Evolutionary conservation across 2,329 filamentous ascomycete genomes (phyloP).

Genomic region (Penicillium sumatraense): DNA sequence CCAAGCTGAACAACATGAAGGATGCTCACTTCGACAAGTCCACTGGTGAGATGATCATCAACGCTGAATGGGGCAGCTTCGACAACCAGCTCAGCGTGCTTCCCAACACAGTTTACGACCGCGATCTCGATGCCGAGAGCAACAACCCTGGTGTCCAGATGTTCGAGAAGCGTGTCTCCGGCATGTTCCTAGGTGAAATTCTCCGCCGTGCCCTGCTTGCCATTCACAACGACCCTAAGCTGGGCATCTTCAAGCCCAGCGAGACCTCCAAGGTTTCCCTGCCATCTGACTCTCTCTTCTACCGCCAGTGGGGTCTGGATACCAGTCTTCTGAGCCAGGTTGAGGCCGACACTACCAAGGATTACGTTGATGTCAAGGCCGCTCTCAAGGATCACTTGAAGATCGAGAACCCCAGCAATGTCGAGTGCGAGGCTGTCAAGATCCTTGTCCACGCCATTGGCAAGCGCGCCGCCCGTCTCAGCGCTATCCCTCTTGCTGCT

Average conservation of each 20-base stretch:
- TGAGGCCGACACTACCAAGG: constrained; percentile 73
- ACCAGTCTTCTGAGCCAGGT: constrained; percentile 88
- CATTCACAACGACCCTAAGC: constrained; percentile 69
- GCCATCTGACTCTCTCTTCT: constrained; percentile 67
- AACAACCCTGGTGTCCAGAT: constrained; percentile 95
- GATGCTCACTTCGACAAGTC: constrained; percentile 69
- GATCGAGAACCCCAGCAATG: constrained; percentile 74
- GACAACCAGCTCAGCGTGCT: constrained; percentile 91
- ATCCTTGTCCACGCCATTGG: constrained; percentile 80
- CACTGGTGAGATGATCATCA: constrained; percentile 95
- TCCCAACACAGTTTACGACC: constrained; percentile 83
- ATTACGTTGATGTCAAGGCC: constrained; percentile 72
- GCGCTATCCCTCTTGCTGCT: constrained; percentile 84
- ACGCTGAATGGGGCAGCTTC: constrained; percentile 98
- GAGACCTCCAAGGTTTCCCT: constrained; percentile 77
- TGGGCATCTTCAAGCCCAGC: constrained; percentile 74
- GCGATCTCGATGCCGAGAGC: constrained; percentile 74
- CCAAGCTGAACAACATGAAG: constrained; percentile 68
- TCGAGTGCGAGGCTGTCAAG: constrained; percentile 89
- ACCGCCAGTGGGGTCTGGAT: constrained; percentile 85
- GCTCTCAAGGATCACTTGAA: constrained; percentile 77
- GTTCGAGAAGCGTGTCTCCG: constrained; percentile 98
- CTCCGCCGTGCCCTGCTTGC: constrained; percentile 76
- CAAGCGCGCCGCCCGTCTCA: constrained; percentile 83
- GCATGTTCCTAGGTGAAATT: constrained; percentile 98